phyloP scores from a whole-genome alignment of 441 rosid species.

The Erodium chrysanthum region DNA sequence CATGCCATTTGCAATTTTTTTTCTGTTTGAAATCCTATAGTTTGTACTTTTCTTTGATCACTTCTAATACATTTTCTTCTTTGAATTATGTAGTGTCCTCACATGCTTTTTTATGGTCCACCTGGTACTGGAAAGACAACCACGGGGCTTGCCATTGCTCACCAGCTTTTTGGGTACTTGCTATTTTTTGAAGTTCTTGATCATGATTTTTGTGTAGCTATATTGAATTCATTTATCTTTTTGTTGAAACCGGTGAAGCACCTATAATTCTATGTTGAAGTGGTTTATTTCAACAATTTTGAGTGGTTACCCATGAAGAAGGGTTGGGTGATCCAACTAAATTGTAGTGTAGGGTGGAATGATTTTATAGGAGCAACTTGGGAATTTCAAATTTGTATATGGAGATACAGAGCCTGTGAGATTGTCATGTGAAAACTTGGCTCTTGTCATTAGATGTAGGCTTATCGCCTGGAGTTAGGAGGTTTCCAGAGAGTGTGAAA shows the following conservation, averaged over 20 bases:
- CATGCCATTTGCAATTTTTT: too few relatives aligned
- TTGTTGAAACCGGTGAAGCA: too few relatives aligned
- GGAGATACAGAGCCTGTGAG: neutral
- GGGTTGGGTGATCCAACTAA: neutral
- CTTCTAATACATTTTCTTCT: neutral
- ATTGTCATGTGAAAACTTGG: neutral
- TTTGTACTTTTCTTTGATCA: neutral
- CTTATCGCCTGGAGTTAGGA: neutral
- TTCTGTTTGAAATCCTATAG: constrained; percentile 29
- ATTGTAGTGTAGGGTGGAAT: neutral
- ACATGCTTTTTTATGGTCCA: constrained; percentile 93
- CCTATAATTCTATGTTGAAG: neutral
- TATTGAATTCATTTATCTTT: neutral
- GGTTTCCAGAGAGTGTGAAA: neutral
- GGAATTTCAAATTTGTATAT: neutral
- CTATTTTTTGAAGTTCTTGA: neutral
- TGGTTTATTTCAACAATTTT: neutral
- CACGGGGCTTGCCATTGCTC: constrained; percentile 85
- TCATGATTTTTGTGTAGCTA: neutral
- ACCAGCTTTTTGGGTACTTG: constrained; percentile 70
- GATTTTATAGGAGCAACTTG: neutral
- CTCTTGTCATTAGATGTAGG: neutral
- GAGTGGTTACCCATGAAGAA: neutral
- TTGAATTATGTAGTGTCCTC: constrained; percentile 58
- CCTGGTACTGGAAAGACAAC: constrained; percentile 96